A percentile compares a stretch with the other conserved stretches of the same genome.
Evolutionary conservation across 2,329 filamentous ascomycete species (phyloP).

Genomic region (Aspergillus caelatus): DNA sequence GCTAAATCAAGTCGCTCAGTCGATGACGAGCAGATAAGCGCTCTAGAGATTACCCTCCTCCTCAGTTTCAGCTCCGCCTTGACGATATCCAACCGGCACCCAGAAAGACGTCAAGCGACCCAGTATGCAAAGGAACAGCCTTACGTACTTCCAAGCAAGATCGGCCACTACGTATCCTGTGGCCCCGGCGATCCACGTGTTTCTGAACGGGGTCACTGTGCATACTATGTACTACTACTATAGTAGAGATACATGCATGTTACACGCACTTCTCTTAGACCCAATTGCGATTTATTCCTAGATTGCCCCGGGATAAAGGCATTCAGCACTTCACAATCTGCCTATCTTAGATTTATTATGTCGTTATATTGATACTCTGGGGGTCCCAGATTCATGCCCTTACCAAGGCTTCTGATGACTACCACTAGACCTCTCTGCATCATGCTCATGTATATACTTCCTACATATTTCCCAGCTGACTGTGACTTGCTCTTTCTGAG

Average conservation of each 20-base stretch:
- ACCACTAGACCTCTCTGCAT: not conserved
- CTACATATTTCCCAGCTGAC: too few species aligned
- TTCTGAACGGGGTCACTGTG: not conserved
- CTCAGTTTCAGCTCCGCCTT: not conserved
- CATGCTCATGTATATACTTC: too few species aligned
- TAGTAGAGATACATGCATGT: not conserved
- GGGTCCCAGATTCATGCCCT: not conserved
- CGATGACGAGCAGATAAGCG: constrained; percentile 1
- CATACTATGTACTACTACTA: not conserved
- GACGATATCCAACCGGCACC: not conserved
- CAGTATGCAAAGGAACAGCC: not conserved
- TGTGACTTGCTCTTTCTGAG: too few species aligned
- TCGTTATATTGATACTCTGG: not conserved
- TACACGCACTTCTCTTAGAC: not conserved
- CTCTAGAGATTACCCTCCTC: not conserved
- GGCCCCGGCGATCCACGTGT: not conserved
- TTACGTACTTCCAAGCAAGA: not conserved
- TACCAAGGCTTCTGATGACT: not conserved
- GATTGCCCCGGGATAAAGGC: not conserved
- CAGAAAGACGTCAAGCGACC: not conserved
- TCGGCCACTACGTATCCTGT: not conserved
- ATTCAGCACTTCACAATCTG: too few species aligned
- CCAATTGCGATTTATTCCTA: not conserved
- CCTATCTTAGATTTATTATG: not conserved
- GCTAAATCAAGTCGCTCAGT: not conserved